Percentiles rank a stretch among this genome's conserved stretches.
Conservation (phyloP, 2,329 filamentous ascomycete genomes). For the Aspergillus fructus region DNA sequence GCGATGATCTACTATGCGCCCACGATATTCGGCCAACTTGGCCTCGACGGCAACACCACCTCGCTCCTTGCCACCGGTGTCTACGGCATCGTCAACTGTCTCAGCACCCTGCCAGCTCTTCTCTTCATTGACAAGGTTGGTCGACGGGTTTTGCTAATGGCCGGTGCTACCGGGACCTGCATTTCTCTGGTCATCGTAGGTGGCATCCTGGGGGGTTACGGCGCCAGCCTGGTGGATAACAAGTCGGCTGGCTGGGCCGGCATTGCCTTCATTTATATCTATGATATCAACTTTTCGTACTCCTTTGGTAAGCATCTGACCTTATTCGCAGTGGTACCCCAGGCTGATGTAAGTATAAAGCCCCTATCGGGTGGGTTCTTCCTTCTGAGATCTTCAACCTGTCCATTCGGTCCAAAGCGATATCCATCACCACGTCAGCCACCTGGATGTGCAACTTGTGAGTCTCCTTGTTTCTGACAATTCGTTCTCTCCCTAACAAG, state of each 20-base stretch:
- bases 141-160: conserved; percentile 35
- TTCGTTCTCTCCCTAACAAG: background rate
- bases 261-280: conserved; percentile 41
- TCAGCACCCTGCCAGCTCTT: conserved; percentile 34
- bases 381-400: conserved; percentile 42
- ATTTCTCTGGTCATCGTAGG: conserved; percentile 29
- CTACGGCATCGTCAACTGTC: conserved; percentile 41
- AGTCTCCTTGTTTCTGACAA: background rate
- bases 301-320: conserved; percentile 31
- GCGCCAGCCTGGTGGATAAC: conserved; percentile 26
- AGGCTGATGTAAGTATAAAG: conserved; percentile 17
- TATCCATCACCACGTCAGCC: conserved; percentile 39
- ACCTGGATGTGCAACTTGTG: conserved; percentile 44
- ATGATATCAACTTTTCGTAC: conserved; percentile 40
- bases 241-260: conserved; percentile 36
- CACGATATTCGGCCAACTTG: conserved; percentile 47
- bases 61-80: conserved; percentile 30
- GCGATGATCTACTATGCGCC: conserved; percentile 52
- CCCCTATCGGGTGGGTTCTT: conserved; percentile 40
- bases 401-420: conserved; percentile 38
- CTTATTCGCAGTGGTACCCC: too few relatives aligned
- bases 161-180: conserved; percentile 35
- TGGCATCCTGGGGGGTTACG: conserved; percentile 32
- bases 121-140: conserved; percentile 38
- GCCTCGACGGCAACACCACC: conserved; percentile 36